Evolutionary conservation across 352 stramenopile species (phyloP).

Genomic region (Globisporangium spiculum): DNA sequence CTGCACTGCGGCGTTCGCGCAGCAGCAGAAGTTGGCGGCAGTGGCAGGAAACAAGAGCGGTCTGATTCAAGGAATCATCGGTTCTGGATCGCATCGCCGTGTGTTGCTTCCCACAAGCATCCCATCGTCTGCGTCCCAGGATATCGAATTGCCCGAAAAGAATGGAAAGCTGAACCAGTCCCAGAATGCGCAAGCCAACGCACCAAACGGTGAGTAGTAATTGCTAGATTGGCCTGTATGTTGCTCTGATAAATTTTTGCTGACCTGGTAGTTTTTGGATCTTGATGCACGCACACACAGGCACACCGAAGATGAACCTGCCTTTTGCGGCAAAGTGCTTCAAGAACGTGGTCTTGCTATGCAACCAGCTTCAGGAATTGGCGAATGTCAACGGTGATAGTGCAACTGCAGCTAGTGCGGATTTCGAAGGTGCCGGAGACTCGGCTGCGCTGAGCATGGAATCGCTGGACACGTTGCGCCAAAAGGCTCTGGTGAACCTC

Average conservation of each 20-base stretch:
- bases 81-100: constrained; percentile 74
- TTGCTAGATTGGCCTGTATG: constrained; percentile 1
- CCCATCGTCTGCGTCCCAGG: constrained; percentile 49
- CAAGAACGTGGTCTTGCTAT: constrained; percentile 83
- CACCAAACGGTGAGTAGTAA: constrained; percentile 25
- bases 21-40: constrained; percentile 59
- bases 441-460: constrained; percentile 39
- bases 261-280: neutral
- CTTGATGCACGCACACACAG: constrained; percentile 11
- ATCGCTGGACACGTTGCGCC: constrained; percentile 64
- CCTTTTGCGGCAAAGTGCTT: constrained; percentile 87
- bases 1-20: constrained; percentile 80
- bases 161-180: constrained; percentile 37
- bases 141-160: constrained; percentile 71
- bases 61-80: constrained; percentile 76
- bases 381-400: constrained; percentile 30
- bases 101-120: constrained; percentile 76
- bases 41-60: constrained; percentile 77
- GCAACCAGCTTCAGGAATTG: constrained; percentile 67
- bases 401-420: constrained; percentile 20
- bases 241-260: neutral
- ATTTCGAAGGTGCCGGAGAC: constrained; percentile 18
- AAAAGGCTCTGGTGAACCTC: constrained; percentile 86
- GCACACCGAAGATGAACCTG: constrained; percentile 76
- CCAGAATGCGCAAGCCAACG: constrained; percentile 25